Conservation (phyloP, 352 stramenopile genomes). For the Phytophthora pini region DNA sequence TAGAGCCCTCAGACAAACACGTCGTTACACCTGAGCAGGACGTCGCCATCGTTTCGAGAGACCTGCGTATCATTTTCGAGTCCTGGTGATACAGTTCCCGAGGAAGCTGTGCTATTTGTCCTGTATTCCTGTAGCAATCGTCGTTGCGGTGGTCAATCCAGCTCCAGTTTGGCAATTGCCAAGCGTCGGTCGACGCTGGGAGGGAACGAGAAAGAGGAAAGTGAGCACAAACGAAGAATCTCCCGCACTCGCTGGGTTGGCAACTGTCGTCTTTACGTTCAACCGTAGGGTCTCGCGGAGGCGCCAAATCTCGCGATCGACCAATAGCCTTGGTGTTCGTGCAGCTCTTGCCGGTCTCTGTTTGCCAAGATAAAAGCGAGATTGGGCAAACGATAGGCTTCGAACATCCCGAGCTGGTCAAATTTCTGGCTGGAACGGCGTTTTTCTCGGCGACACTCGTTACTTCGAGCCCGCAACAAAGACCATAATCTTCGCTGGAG, state of each 20-base stretch:
- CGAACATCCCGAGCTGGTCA: conserved; percentile 28
- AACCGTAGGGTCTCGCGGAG: conserved; percentile 18
- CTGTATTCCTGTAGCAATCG: conserved; percentile 13
- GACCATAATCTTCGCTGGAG: conserved; percentile 6
- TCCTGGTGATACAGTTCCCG: neutral
- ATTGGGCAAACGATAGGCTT: conserved; percentile 34
- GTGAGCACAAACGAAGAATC: conserved; percentile 15
- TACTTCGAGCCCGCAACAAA: conserved; percentile 21
- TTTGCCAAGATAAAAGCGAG: conserved; percentile 32
- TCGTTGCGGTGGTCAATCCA: neutral
- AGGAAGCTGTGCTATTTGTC: conserved; percentile 12
- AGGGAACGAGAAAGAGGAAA: conserved; percentile 35
- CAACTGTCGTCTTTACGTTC: conserved; percentile 29
- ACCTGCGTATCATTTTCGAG: conserved; percentile 29
- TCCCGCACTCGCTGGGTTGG: conserved; percentile 9
- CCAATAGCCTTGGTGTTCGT: conserved; percentile 28
- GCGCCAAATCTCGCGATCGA: conserved; percentile 29
- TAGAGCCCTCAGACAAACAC: conserved; percentile 68
- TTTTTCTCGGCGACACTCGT: conserved; percentile 9
- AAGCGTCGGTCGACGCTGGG: conserved; percentile 22
- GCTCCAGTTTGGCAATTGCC: conserved; percentile 6
- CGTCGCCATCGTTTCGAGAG: conserved; percentile 21
- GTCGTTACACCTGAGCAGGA: conserved; percentile 46
- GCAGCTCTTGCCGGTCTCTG: conserved; percentile 20
- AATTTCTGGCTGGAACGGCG: conserved; percentile 24